These are phyloP conservation scores for Peronospora belbahrii DNA, from an alignment of 352 stramenopile species.

Conservation along the genomic window DNA sequence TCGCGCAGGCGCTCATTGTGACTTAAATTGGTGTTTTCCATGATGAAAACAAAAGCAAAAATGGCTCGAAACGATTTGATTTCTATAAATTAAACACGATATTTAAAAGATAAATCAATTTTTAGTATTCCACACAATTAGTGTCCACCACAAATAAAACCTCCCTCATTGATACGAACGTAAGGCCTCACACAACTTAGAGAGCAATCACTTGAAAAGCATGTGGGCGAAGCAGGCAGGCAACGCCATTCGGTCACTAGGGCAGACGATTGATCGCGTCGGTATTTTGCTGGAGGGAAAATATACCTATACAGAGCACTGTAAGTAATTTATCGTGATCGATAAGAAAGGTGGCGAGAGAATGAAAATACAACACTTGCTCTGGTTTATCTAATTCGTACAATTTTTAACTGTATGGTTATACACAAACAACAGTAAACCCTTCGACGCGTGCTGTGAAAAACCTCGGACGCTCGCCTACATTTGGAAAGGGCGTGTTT, in stretches of 20 bases:
- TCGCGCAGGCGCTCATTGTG: constrained; percentile 29
- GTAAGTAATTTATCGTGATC: constrained; percentile 41
- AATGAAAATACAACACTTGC: not conserved
- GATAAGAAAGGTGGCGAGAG: not conserved
- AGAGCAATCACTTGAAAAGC: constrained; percentile 23
- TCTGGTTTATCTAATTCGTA: constrained; percentile 2
- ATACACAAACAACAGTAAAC: constrained; percentile 49
- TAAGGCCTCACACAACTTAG: constrained; percentile 29
- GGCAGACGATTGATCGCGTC: constrained; percentile 80
- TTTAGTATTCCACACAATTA: not conserved
- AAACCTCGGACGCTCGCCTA: constrained; percentile 57
- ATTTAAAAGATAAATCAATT: too few species aligned
- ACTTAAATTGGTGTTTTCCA: not conserved
- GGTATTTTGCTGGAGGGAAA: constrained; percentile 74
- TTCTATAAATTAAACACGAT: not conserved
- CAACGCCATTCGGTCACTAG: constrained; percentile 78
- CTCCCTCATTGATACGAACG: constrained; percentile 14
- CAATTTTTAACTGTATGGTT: not conserved
- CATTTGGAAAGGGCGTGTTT: constrained; percentile 59
- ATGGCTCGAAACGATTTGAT: too few species aligned
- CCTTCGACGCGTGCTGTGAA: constrained; percentile 71
- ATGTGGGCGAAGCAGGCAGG: constrained; percentile 68
- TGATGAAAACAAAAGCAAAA: not conserved
- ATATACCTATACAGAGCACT: constrained; percentile 82
- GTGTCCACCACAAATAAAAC: not conserved